Percentiles rank a stretch among this genome's conserved stretches.
These are phyloP conservation scores for Lactifluus rugatus DNA, from an alignment of 768 basidiomycete genomes.

Conservation along the genomic window DNA sequence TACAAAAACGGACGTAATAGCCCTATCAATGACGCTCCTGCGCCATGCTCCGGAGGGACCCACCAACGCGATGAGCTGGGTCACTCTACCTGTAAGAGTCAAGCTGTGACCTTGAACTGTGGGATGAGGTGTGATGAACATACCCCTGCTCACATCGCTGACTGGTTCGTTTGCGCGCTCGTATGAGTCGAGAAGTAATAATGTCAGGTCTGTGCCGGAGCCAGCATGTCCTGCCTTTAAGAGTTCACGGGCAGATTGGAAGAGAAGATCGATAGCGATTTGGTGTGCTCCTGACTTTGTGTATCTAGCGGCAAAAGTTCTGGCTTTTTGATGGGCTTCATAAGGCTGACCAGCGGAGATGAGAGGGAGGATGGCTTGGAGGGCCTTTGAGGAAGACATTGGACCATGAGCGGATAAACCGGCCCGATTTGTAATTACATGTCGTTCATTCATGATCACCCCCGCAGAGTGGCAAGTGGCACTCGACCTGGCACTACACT, in stretches of 20 bases:
- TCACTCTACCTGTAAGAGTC: conserved; percentile 56
- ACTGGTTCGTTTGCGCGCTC: conserved; percentile 62
- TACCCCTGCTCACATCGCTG: conserved; percentile 74
- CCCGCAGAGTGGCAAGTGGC: too few relatives aligned
- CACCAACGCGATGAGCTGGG: conserved; percentile 83
- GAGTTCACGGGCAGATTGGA: conserved; percentile 80
- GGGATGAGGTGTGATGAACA: conserved; percentile 21
- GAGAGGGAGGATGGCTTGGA: conserved; percentile 66
- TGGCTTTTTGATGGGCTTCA: conserved; percentile 93
- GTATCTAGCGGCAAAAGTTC: conserved; percentile 88
- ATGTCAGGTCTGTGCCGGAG: conserved; percentile 78
- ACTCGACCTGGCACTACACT: too few relatives aligned
- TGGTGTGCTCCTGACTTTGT: conserved; percentile 71
- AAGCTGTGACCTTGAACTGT: not conserved
- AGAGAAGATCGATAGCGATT: conserved; percentile 87
- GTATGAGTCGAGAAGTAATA: conserved; percentile 77
- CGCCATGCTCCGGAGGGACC: conserved; percentile 79
- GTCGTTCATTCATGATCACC: too few relatives aligned
- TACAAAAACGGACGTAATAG: conserved; percentile 60
- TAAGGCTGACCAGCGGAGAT: conserved; percentile 67
- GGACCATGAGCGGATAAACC: not conserved
- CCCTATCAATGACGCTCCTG: conserved; percentile 78
- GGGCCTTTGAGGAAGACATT: conserved; percentile 49
- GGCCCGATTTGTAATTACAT: not conserved
- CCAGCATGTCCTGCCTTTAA: conserved; percentile 83